Evolutionary conservation across 306 rosid genomes (phyloP).

Genomic region (Abrus precatorius): DNA sequence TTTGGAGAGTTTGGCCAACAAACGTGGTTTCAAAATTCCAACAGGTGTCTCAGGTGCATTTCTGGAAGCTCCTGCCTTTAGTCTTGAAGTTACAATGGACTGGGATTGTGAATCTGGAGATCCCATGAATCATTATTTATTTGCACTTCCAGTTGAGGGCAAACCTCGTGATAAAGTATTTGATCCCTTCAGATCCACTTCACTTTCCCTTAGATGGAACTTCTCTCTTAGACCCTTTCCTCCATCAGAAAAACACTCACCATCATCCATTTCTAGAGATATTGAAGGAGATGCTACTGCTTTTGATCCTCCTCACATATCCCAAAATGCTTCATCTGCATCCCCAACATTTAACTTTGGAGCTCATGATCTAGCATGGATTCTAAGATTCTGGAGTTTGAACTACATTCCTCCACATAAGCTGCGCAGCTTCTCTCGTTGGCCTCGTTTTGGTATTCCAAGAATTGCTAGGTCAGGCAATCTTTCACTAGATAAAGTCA

Average conservation of each 20-base stretch:
- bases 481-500: constrained; percentile 92
- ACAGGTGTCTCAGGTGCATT: constrained; percentile 75
- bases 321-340: constrained; percentile 55
- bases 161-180: constrained; percentile 77
- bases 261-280: constrained; percentile 53
- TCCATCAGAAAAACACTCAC: constrained; percentile 59
- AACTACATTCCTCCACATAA: constrained; percentile 93
- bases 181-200: constrained; percentile 96
- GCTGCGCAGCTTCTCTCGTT: constrained; percentile 91
- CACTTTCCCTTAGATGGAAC: constrained; percentile 92
- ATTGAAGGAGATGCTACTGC: constrained; percentile 63
- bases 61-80: constrained; percentile 82
- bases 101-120: constrained; percentile 97
- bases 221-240: constrained; percentile 81
- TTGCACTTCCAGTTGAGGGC: constrained; percentile 90
- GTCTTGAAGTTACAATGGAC: constrained; percentile 88
- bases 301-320: constrained; percentile 63
- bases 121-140: constrained; percentile 91
- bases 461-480: constrained; percentile 89
- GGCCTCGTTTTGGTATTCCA: constrained; percentile 97
- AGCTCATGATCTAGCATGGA: constrained; percentile 99
- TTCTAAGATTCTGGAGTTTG: constrained; percentile 78
- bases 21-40: constrained; percentile 82
- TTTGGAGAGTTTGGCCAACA: constrained; percentile 92
- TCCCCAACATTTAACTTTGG: constrained; percentile 89